Percentiles rank a stretch among this genome's conserved stretches.
phyloP scores from a whole-genome alignment of 2,329 filamentous ascomycete species.

The Clathrospora elynae region DNA sequence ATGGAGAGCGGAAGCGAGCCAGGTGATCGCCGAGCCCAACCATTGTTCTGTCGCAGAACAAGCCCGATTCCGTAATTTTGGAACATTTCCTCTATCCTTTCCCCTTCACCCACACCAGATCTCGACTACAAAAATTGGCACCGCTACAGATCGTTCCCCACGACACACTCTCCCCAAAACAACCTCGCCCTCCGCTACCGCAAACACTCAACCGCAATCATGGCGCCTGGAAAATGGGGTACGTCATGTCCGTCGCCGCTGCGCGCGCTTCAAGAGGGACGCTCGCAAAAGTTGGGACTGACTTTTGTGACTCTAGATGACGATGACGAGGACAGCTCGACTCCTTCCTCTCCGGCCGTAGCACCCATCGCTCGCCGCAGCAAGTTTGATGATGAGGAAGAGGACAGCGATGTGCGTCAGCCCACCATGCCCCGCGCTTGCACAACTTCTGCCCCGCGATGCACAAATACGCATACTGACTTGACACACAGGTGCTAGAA shows the following conservation, averaged over 20 bases:
- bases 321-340: constrained; percentile 63
- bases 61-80: constrained; percentile 30
- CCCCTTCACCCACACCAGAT: constrained; percentile 18
- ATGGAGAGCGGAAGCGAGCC: constrained; percentile 26
- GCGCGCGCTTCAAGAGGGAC: constrained; percentile 18
- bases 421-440: constrained; percentile 22
- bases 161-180: constrained; percentile 1
- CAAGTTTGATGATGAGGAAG: constrained; percentile 94
- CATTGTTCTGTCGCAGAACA: constrained; percentile 34
- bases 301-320: constrained; percentile 48
- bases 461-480: constrained; percentile 27
- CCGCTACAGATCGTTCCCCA: not conserved
- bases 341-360: constrained; percentile 55
- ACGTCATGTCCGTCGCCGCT: constrained; percentile 44
- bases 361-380: constrained; percentile 56
- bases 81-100: constrained; percentile 17
- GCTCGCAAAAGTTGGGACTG: constrained; percentile 16
- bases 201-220: constrained; percentile 30
- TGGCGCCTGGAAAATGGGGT: constrained; percentile 51
- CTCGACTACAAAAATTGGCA: constrained; percentile 11
- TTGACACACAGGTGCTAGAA: constrained; percentile 73
- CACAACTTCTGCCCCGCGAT: constrained; percentile 25
- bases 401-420: constrained; percentile 73
- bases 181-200: not conserved
- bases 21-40: constrained; percentile 32